Evolutionary conservation across 2,329 filamentous ascomycete species (phyloP), one percentile per base, ranked within the genome.

Genomic region (Fusarium sp.): DNA sequence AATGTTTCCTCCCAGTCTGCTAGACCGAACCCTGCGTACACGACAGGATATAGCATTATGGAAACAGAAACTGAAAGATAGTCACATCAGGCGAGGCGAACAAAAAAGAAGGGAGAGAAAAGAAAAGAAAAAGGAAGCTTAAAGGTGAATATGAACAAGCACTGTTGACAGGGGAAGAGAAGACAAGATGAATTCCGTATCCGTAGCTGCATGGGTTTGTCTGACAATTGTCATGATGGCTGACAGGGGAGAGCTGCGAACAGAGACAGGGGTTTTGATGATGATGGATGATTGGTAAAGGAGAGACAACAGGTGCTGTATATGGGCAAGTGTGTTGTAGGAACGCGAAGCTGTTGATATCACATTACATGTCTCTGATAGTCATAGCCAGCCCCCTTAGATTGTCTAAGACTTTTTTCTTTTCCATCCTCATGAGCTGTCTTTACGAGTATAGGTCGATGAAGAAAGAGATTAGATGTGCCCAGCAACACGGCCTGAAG

Each of bases 231-330:
- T 54, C 38, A 41, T 42, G 58, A 61, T 42, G 48, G 47, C 60
- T 68, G 49, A 60, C 64, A 69, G 55, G 66, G 53, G 50, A 53
- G 49, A 39, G 64, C 50, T 67, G 44, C 43, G 44, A 64, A 41
- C 44, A 32, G 42, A 59, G 60, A 56, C 49, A 32, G 49, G 47
- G 54, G 58, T 49, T 42, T 43, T 63, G 39, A 39, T 53, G 47
- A 46, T 42, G 29, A 57, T 48, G 41, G 39, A 12, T 38, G 56
- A 64, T 51, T 60, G 57, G 32, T 42, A 60, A 43, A 42, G 49
- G 38, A 51, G 46, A 64, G 48, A 53, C 46, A 61, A 24, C 55
- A 42, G 26, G 7, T 24, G 51, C 44, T 22, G 36, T 34, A 65
- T 48, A 41, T 19, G 59, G 43, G 41, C 61, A 32, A 31, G 36